Evolutionary conservation across 495 filamentous ascomycete species (phyloP).

Genomic region (Xylaria bambusicola): DNA sequence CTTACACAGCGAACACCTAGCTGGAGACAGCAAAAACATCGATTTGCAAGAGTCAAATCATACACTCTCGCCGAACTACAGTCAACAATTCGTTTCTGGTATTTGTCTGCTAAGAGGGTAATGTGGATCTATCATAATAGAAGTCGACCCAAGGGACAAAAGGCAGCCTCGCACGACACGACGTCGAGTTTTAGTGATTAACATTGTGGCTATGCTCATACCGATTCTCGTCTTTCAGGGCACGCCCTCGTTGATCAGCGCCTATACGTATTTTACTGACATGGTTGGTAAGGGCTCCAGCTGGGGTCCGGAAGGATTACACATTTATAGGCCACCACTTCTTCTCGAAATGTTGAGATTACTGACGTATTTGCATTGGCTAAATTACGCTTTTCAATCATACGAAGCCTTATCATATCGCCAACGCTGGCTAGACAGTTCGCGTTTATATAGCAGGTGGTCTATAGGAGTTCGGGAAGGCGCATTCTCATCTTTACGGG

Average conservation of each 20-base stretch:
- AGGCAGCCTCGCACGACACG: neutral
- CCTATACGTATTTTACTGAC: neutral
- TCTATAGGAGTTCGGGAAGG: constrained; percentile 7
- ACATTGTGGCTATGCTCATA: neutral
- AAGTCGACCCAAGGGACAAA: neutral
- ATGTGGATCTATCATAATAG: neutral
- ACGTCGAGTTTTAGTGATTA: neutral
- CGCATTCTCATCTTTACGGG: neutral
- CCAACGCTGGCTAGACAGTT: no score
- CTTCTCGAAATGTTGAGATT: neutral
- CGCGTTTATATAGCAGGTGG: neutral
- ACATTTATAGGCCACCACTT: neutral
- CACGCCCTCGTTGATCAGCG: neutral
- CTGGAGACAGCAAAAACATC: neutral
- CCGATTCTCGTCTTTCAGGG: neutral
- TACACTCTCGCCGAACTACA: neutral
- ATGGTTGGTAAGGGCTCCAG: neutral
- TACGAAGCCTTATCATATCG: no score
- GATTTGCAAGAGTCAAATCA: neutral
- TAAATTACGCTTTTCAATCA: neutral
- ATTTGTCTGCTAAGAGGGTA: neutral
- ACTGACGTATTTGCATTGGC: constrained; percentile 13
- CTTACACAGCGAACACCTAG: neutral
- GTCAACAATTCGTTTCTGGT: neutral
- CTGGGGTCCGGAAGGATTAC: neutral